Percentiles rank a stretch among this genome's conserved stretches.
phyloP scores from a whole-genome alignment of 106 monocot species.

The Narthecium ossifragum region DNA sequence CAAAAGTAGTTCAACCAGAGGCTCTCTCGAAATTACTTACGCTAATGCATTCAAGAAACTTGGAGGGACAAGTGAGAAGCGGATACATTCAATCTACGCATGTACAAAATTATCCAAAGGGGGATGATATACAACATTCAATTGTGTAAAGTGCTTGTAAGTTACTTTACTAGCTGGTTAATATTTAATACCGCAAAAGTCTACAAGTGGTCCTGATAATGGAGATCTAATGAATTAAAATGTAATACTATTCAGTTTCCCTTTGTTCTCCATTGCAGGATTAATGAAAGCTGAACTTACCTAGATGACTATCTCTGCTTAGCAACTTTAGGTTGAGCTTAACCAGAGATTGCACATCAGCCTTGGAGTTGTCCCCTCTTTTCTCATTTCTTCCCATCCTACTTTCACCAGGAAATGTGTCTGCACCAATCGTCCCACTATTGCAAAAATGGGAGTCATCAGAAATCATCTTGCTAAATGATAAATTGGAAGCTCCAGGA shows the following conservation, averaged over 20 bases:
- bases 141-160: not conserved
- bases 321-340: conserved; percentile 54
- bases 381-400: not conserved
- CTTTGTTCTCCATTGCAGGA: too few species aligned
- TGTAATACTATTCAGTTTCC: too few species aligned
- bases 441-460: not conserved
- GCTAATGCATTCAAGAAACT: too few species aligned
- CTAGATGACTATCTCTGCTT: conserved; percentile 24
- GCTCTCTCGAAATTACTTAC: too few species aligned
- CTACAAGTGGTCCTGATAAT: too few species aligned
- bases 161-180: too few species aligned
- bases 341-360: conserved; percentile 53
- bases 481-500: not conserved
- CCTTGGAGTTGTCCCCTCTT: conserved; percentile 17
- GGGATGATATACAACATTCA: too few species aligned
- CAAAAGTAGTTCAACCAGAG: too few species aligned
- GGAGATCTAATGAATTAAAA: too few species aligned
- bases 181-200: too few species aligned
- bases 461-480: not conserved
- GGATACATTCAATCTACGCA: too few species aligned
- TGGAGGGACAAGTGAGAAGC: not conserved
- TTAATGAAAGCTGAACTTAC: conserved; percentile 23
- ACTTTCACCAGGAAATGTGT: conserved; percentile 1
- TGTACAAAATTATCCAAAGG: too few species aligned
- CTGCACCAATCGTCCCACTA: not conserved